Evolutionary conservation across 2,329 filamentous ascomycete species (phyloP).

Genomic region (Malbranchea cinnamomea): DNA sequence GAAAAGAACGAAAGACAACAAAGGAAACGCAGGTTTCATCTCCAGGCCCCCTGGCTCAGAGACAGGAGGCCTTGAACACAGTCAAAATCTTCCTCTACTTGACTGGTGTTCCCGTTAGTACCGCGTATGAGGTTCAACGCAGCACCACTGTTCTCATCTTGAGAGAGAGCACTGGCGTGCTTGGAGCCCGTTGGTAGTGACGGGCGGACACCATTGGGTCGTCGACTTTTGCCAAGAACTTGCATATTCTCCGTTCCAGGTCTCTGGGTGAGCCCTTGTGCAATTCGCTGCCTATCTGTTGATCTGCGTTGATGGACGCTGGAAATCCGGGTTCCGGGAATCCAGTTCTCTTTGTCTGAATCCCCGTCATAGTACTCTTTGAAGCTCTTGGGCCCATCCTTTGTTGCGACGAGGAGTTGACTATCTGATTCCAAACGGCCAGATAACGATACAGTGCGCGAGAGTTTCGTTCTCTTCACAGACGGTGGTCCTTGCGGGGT

Average conservation of each 20-base stretch:
- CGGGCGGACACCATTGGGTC: too few species aligned
- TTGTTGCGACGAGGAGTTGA: constrained; percentile 14
- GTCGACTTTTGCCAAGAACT: too few species aligned
- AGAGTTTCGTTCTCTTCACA: constrained; percentile 48
- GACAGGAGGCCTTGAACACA: constrained; percentile 81
- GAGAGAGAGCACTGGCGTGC: neutral
- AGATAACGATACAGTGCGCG: constrained; percentile 46
- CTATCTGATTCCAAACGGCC: constrained; percentile 41
- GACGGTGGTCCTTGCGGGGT: constrained; percentile 35
- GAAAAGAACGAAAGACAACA: constrained; percentile 13
- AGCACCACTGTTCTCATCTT: constrained; percentile 1
- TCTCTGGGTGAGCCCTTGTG: constrained; percentile 1
- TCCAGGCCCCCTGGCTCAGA: constrained; percentile 85
- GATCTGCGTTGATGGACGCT: constrained; percentile 23
- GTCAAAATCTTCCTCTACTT: constrained; percentile 67
- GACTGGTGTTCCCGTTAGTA: constrained; percentile 39
- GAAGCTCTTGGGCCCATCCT: constrained; percentile 14
- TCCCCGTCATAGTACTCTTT: constrained; percentile 41
- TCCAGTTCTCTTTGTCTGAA: constrained; percentile 92
- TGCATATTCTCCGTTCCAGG: constrained; percentile 1
- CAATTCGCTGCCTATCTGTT: constrained; percentile 15
- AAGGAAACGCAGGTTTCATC: constrained; percentile 35
- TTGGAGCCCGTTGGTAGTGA: neutral
- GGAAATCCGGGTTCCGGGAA: constrained; percentile 32
- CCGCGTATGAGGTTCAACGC: constrained; percentile 1